These are phyloP conservation scores for Platanthera zijinensis DNA, from an alignment of 106 monocot species.

Conservation along the genomic window DNA sequence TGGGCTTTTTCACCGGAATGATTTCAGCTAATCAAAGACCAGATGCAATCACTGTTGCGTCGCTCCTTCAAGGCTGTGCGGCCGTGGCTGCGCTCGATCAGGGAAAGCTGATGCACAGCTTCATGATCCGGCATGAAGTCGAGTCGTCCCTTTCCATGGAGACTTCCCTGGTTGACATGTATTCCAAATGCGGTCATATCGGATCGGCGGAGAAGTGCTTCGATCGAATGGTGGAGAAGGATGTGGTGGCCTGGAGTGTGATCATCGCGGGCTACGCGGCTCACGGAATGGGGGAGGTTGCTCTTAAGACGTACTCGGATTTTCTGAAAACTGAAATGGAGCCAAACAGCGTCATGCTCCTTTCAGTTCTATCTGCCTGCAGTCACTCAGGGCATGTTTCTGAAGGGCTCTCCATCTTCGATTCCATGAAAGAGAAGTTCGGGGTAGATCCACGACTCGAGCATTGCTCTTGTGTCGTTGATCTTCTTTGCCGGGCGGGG, in stretches of 20 bases:
- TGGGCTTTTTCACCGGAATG: constrained; percentile 36
- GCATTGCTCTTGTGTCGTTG: constrained; percentile 17
- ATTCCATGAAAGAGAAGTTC: constrained; percentile 15
- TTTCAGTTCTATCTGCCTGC: constrained; percentile 19
- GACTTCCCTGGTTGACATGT: constrained; percentile 47
- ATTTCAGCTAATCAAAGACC: constrained; percentile 16
- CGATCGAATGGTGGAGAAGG: constrained; percentile 19
- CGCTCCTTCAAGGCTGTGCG: constrained; percentile 56
- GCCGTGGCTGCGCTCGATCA: constrained; percentile 32
- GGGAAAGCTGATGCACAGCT: constrained; percentile 43
- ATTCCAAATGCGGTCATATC: constrained; percentile 34
- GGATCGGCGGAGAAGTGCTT: constrained; percentile 21
- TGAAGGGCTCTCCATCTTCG: constrained; percentile 8
- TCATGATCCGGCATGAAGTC: constrained; percentile 21
- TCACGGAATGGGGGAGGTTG: constrained; percentile 15
- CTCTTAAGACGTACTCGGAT: constrained; percentile 7
- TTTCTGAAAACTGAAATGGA: neutral
- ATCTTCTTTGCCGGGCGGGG: constrained; percentile 16
- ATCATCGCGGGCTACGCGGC: constrained; percentile 26
- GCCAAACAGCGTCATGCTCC: constrained; percentile 20
- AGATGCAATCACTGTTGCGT: constrained; percentile 40
- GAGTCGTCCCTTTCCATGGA: constrained; percentile 19
- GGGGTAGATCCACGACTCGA: constrained; percentile 1
- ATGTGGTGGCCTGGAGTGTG: constrained; percentile 31
- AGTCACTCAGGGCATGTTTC: constrained; percentile 20